Conservation (phyloP, 306 rosid species). For the Acacia crassicarpa region DNA sequence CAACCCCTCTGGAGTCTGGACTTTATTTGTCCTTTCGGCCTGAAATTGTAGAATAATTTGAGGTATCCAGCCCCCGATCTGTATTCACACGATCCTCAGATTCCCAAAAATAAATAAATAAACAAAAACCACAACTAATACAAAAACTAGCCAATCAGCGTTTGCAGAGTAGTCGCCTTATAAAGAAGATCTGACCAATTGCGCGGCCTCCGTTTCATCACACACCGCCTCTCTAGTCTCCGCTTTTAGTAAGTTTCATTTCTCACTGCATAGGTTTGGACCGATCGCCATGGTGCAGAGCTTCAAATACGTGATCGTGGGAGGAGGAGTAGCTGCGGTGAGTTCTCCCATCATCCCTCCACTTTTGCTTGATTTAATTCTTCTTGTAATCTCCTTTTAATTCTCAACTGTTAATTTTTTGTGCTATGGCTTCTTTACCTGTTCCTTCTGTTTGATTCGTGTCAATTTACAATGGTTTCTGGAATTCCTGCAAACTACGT, state of each 20-base stretch:
- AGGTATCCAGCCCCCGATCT: background rate
- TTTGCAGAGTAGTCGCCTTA: background rate
- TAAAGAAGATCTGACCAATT: slow-evolving; percentile 33
- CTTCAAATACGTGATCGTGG: slow-evolving; percentile 84
- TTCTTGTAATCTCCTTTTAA: background rate
- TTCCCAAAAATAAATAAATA: background rate
- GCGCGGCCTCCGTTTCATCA: background rate
- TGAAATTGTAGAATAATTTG: background rate
- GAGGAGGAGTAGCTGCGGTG: slow-evolving; percentile 97
- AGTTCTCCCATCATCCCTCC: slow-evolving; percentile 37
- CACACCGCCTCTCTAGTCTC: background rate
- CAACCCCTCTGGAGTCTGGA: background rate
- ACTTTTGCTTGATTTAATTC: background rate
- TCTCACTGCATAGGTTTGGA: background rate
- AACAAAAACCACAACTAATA: background rate
- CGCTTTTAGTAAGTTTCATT: background rate
- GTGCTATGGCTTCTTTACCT: background rate
- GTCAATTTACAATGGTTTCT: slow-evolving; percentile 22
- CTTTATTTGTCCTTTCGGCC: background rate
- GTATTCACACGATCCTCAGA: slow-evolving; percentile 7
- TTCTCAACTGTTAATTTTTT: background rate
- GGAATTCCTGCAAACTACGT: background rate
- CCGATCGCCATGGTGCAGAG: slow-evolving; percentile 62
- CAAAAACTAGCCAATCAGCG: background rate
- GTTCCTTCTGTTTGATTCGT: background rate